These are phyloP conservation scores for Reutealis trisperma DNA, from an alignment of 345 rosid species.

Conservation along the genomic window DNA sequence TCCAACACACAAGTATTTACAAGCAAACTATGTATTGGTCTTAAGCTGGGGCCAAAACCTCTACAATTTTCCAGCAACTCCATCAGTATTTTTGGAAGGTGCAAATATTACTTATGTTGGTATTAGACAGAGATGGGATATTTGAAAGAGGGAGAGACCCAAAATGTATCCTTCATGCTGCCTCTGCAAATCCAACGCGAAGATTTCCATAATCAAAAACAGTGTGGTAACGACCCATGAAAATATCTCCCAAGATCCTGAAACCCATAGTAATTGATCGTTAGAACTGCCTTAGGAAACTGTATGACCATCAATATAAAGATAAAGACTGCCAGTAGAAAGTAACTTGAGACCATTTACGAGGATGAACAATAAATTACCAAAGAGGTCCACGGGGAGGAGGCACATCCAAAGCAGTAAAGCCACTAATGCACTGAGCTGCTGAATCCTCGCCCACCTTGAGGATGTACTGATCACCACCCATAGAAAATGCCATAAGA, in stretches of 20 bases:
- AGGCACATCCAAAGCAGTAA: slow-evolving; percentile 32
- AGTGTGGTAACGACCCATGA: slow-evolving; percentile 41
- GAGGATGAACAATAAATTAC: neutral
- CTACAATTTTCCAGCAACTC: neutral
- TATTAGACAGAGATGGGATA: neutral
- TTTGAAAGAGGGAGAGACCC: neutral
- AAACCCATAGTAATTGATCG: neutral
- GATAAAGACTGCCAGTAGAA: neutral
- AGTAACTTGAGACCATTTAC: neutral
- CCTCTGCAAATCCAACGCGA: slow-evolving; percentile 35
- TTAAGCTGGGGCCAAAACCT: neutral
- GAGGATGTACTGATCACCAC: slow-evolving; percentile 30
- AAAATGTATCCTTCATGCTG: slow-evolving; percentile 18
- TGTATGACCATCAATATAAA: neutral
- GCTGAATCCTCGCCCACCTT: slow-evolving; percentile 26
- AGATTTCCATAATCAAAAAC: slow-evolving; percentile 30
- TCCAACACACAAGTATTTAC: neutral
- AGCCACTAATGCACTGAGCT: slow-evolving; percentile 37
- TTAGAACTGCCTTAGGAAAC: neutral
- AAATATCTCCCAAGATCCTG: slow-evolving; percentile 41
- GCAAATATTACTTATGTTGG: neutral
- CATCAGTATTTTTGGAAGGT: neutral
- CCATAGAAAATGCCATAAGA: slow-evolving; percentile 4
- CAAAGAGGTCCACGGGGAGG: slow-evolving; percentile 41
- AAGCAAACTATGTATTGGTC: neutral